Base-by-base conservation (phyloP, 1,284 basidiomycete genomes). In the Malassezia nana region DNA sequence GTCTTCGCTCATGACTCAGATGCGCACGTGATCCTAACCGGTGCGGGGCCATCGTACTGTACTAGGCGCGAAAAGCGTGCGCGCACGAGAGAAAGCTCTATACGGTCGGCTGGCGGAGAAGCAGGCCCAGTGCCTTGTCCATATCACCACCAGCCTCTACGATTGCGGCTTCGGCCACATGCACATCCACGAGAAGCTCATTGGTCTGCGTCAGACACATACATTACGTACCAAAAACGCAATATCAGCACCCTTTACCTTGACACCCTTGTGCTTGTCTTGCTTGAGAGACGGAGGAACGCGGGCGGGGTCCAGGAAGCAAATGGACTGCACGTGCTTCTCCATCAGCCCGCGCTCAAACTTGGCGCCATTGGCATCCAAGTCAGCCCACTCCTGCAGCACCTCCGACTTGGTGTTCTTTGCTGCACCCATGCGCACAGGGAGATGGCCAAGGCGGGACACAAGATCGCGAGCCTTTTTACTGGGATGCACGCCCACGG, bases 331-430 rank as follows among this genome's bases (percentile, higher is more conserved):
- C 2, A 69, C 53, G 9, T 54, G 62, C 50, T 58, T 62, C 41
- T 69, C 67, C 66, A 69, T 66, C 24, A 66, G 58, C 6, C 66
- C 64, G 9, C 67, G 59, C 52, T 68, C 67, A 42, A 69, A 69
- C 41, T 61, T 61, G 54, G 56, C 66, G n/a, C 67, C 64, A 26
- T 56, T 56, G 43, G 63, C 62, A 52, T 68, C 67, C 29, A 60
- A 61, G 54, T 69, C 67, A 41, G 62, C 64, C 67, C 67, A 69
- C 41, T 69, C 65, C 56, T 69, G 67, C 40, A 69, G 68, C 31
- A 69, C 66, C 58, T 69, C 58, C 6, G 54, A 28, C 26, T 55
- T n/a, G 15, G 20, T 10, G 18, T 31, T 35, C 13, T 33, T 44
- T n/a, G 25, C 18, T 9, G 10, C 7, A 15, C 29, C 39, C 46